Evolutionary conservation across 768 basidiomycete genomes (phyloP).

Genomic region (Pholiota molesta): DNA sequence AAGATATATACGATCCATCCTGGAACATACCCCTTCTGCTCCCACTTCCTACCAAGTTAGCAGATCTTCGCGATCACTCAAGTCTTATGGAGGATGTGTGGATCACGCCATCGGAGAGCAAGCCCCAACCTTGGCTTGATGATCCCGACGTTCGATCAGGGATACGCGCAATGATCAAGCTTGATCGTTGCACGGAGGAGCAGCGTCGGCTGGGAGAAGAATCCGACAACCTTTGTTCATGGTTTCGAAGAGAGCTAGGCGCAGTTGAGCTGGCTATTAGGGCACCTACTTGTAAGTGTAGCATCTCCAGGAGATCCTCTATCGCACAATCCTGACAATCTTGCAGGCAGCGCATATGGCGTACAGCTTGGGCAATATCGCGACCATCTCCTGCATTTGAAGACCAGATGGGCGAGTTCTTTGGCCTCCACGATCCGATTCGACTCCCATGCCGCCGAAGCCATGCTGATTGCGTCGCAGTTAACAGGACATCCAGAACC

Average conservation of each 20-base stretch:
- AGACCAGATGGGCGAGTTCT: slow-evolving; percentile 21
- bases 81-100: slow-evolving; percentile 42
- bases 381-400: slow-evolving; percentile 2
- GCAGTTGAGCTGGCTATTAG: slow-evolving; percentile 26
- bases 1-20: slow-evolving; percentile 15
- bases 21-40: slow-evolving; percentile 35
- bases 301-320: slow-evolving; percentile 1
- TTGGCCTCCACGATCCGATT: slow-evolving; percentile 13
- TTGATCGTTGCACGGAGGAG: slow-evolving; percentile 34
- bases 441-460: neutral
- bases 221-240: slow-evolving; percentile 36
- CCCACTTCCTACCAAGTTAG: slow-evolving; percentile 33
- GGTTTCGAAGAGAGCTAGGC: slow-evolving; percentile 33
- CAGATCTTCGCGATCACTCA: slow-evolving; percentile 23
- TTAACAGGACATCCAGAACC: neutral
- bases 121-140: slow-evolving; percentile 33
- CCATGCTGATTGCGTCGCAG: neutral
- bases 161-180: slow-evolving; percentile 32
- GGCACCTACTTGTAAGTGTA: slow-evolving; percentile 21
- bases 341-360: neutral
- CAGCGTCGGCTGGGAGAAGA: slow-evolving; percentile 24
- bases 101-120: slow-evolving; percentile 24
- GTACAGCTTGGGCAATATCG: slow-evolving; percentile 17
- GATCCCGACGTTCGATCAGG: slow-evolving; percentile 32
- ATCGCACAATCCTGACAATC: neutral